Evolutionary conservation across 1,139 yeast species (phyloP), one percentile per base, ranked within the genome.

Genomic region (Candida sanyaensis): DNA sequence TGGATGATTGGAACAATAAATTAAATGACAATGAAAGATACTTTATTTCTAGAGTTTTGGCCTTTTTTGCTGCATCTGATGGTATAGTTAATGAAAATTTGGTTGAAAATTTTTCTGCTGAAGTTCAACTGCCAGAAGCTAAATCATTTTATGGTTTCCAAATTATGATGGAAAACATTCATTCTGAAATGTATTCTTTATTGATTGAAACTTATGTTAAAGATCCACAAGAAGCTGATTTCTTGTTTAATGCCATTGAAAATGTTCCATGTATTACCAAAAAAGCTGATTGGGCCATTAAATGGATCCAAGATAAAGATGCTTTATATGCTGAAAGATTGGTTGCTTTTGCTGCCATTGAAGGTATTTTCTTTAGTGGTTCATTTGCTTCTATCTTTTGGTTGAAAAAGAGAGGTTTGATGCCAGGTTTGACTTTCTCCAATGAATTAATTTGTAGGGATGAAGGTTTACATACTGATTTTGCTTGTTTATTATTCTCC

Each of bases 131-230:
- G 57, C 96, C 99, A 50, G 99, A 93, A 77, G 99, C 98, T 60
- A 92, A 93, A 73, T 91, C 97, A 71, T 93, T 93, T 78, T 93
- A 93, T 68, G 99, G 99, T 47, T 93, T 93, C 86, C 98, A 93
- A 77, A 93, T 93, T 71, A 92, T 92, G 98, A 93, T 95, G 96
- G 99, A 95, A 75, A 95, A 93, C 79, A 93, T 93, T 64, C 99
- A 93, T 74, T 86, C 97, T 31, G 99, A 93, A 77, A 93, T 97
- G 42, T 93, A 95, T 76, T 92, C 98, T 11, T 77, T 93, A 60
- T 81, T 93, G 65, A 89, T 93, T 61, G 99, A 93, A 68, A 83
- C 97, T 41, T 93, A 92, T 72, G 88, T 93, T 70, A 91, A 91
- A 76, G 98, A 93, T 71, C 93, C 96, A 57, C 84, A 86, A 71